Evolutionary conservation across 129 eudicot species (phyloP).

Genomic region (Lonicera japonica): DNA sequence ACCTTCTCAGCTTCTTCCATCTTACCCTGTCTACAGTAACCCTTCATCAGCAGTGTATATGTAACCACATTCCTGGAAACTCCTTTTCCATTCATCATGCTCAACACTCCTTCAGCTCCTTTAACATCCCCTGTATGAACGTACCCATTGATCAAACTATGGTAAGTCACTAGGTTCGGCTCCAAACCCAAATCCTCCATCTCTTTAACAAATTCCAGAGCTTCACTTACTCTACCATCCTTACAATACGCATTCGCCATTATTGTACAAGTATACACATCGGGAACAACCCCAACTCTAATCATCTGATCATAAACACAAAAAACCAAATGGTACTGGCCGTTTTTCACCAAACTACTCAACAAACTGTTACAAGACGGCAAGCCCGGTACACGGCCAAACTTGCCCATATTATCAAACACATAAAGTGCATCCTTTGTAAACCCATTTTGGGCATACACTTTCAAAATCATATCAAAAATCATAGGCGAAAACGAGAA

Average conservation of each 20-base stretch:
- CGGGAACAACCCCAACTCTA: constrained; percentile 53
- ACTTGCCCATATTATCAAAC: constrained; percentile 80
- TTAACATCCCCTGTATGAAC: constrained; percentile 47
- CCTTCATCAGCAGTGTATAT: constrained; percentile 59
- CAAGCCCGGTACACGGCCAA: constrained; percentile 59
- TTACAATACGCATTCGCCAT: constrained; percentile 81
- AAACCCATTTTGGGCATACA: constrained; percentile 57
- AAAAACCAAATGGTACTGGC: constrained; percentile 35
- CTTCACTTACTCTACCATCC: constrained; percentile 46
- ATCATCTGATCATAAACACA: constrained; percentile 68
- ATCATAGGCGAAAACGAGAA: constrained; percentile 67
- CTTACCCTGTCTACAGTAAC: constrained; percentile 55
- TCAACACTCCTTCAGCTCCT: constrained; percentile 52
- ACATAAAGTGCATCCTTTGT: constrained; percentile 53
- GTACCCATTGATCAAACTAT: constrained; percentile 79
- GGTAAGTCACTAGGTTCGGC: constrained; percentile 57
- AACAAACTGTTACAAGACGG: constrained; percentile 71
- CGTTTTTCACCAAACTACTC: constrained; percentile 49
- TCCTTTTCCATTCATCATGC: constrained; percentile 45
- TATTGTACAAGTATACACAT: constrained; percentile 72
- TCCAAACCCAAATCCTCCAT: constrained; percentile 50
- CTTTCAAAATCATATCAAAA: constrained; percentile 64
- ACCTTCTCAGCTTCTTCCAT: constrained; percentile 68
- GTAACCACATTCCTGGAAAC: constrained; percentile 53
- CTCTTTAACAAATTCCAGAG: constrained; percentile 40